phyloP scores from a whole-genome alignment of 2,329 filamentous ascomycete genomes.

The Cercospora janseana region DNA sequence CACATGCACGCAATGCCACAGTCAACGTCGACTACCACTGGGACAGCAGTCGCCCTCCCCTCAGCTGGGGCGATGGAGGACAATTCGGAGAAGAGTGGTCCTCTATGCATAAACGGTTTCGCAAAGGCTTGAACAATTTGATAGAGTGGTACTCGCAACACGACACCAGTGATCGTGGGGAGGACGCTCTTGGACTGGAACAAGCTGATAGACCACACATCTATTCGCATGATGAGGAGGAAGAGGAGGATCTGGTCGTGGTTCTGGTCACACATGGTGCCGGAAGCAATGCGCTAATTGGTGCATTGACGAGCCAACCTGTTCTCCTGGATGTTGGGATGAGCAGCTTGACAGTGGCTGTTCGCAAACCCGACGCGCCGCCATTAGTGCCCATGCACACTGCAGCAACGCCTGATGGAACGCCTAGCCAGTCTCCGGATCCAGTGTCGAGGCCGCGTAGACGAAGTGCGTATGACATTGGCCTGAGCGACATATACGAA shows the following conservation, averaged over 20 bases:
- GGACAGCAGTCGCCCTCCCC: conserved; percentile 80
- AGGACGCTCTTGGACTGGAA: conserved; percentile 38
- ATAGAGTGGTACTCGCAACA: conserved; percentile 73
- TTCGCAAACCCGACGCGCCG: conserved; percentile 52
- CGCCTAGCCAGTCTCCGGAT: conserved; percentile 26
- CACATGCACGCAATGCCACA: conserved; percentile 85
- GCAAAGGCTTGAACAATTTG: conserved; percentile 73
- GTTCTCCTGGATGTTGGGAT: conserved; percentile 87
- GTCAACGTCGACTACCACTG: conserved; percentile 88
- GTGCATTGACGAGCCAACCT: conserved; percentile 85
- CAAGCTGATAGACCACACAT: conserved; percentile 38
- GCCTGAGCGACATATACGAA: conserved; percentile 63
- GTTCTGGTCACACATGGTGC: conserved; percentile 91
- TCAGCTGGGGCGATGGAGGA: conserved; percentile 84
- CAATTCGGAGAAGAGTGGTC: conserved; percentile 93
- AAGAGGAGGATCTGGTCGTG: conserved; percentile 72
- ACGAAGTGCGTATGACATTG: conserved; percentile 44
- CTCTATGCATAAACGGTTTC: conserved; percentile 87
- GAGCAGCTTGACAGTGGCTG: conserved; percentile 87
- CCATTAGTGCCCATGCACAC: conserved; percentile 10
- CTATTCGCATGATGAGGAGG: conserved; percentile 53
- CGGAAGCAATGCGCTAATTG: conserved; percentile 92
- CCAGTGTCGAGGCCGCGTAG: conserved; percentile 30
- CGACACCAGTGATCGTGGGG: conserved; percentile 38
- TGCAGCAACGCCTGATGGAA: conserved; percentile 2